Evolutionary conservation across 768 basidiomycete species (phyloP).

Genomic region (Suillus brevipes): DNA sequence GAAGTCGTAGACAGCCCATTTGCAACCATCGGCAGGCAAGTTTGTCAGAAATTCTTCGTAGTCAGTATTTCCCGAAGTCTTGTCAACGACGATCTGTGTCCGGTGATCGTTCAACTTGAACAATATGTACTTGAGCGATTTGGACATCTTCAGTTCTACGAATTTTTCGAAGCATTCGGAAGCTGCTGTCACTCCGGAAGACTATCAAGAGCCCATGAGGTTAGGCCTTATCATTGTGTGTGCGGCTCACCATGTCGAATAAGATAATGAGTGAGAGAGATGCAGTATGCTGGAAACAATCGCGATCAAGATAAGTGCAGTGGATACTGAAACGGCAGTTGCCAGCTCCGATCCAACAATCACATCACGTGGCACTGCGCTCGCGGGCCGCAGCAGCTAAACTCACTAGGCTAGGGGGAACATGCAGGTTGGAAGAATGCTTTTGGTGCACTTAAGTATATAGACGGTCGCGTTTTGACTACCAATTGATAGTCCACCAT

Average conservation of each 20-base stretch:
- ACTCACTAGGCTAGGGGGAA: not conserved
- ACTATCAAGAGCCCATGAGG: constrained; percentile 16
- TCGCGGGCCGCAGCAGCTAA: not conserved
- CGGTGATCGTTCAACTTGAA: constrained; percentile 61
- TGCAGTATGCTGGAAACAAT: constrained; percentile 1
- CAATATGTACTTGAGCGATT: constrained; percentile 82
- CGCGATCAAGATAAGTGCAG: constrained; percentile 6
- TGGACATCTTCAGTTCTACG: constrained; percentile 23
- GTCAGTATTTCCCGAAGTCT: constrained; percentile 47
- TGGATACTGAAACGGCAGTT: constrained; percentile 5
- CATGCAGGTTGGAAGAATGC: not conserved
- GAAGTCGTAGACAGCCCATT: constrained; percentile 94
- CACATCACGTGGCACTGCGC: constrained; percentile 3
- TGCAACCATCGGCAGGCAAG: constrained; percentile 72
- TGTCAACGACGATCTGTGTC: constrained; percentile 78
- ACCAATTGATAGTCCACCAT: not conserved
- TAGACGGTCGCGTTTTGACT: not conserved
- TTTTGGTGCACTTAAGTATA: not conserved
- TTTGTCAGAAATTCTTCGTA: constrained; percentile 77
- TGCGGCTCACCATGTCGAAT: constrained; percentile 27
- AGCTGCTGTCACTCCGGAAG: constrained; percentile 49
- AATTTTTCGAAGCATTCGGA: constrained; percentile 43
- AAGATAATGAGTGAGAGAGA: constrained; percentile 1
- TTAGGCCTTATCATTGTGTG: not conserved
- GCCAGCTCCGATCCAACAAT: constrained; percentile 7